Evolutionary conservation across 2,329 filamentous ascomycete genomes (phyloP).

Genomic region (Harringtonia aguacate): DNA sequence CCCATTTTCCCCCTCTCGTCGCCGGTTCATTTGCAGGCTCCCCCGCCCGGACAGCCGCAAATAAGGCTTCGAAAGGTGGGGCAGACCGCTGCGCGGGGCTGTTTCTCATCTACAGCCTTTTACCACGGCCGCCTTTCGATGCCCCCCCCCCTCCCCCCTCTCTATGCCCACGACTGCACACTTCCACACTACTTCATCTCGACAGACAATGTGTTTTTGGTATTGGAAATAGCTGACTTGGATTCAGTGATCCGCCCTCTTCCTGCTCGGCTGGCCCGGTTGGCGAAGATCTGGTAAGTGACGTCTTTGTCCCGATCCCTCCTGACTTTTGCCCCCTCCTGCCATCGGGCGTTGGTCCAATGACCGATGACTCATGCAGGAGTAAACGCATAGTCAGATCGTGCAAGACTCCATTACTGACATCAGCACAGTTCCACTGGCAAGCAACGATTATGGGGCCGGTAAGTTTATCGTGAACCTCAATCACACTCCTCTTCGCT

Average conservation of each 20-base stretch:
- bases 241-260: constrained; percentile 80
- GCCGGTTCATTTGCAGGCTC: no score
- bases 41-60: constrained; percentile 5
- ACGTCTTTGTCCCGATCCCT: no score
- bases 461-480: constrained; percentile 46
- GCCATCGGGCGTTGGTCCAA: background rate
- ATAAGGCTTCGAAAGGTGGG: constrained; percentile 12
- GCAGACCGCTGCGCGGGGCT: constrained; percentile 4
- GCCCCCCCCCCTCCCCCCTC: no score
- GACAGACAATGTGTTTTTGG: background rate
- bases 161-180: no score
- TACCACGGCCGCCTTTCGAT: no score
- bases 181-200: constrained; percentile 8
- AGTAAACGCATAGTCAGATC: no score
- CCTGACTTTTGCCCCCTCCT: background rate
- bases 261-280: constrained; percentile 97
- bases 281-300: constrained; percentile 90
- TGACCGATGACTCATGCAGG: background rate
- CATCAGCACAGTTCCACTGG: constrained; percentile 78
- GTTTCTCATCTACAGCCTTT: background rate
- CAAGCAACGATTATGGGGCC: constrained; percentile 99
- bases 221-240: constrained; percentile 15
- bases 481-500: background rate
- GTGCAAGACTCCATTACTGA: background rate
- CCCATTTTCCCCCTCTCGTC: background rate